Base-by-base conservation (phyloP, 2,329 filamentous ascomycete species). In the Pestalotiopsis sp. region DNA sequence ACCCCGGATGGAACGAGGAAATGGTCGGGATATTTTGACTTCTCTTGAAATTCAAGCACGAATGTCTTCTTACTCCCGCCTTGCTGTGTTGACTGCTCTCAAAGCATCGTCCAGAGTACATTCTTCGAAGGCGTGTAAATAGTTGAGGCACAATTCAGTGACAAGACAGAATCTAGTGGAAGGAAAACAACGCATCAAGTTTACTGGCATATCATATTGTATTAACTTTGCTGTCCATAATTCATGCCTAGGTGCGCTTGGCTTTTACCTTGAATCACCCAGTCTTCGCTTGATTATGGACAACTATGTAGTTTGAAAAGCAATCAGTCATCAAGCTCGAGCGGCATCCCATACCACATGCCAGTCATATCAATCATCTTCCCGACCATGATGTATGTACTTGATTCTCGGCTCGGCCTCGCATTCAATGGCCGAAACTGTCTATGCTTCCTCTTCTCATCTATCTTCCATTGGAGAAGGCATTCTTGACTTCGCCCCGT, bases 401-500 rank as follows among this genome's bases (percentile, higher is more conserved):
- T n/a, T 52, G 17, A n/a, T 52, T 52, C 40, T 52, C 6, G 20
- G 44, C 44, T 52, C 17, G 44, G 44, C 17, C 40, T 52, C 10
- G 17, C 17, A 7, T 17, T 9, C 44, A n/a, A 22, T 20, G n/a
- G 5, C 17, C 26, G 17, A 13, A 10, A 26, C 22, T 22, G 24
- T 20, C 20, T 39, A 4, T 38, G n/a, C 11, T 11, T 35, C 35
- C 26, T 14, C 24, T 17, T 22, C 26, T 35, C 26, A 35, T 65
- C 26, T 65, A 58, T 24, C 48, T 38, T 6, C 68, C 62, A 6
- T 57, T 58, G 26, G 68, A 64, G 58, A 91, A 91, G 17, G 88
- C 87, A 66, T 81, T 80, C 80, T 88, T 88, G 56, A 90, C 88
- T 73, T 91, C 89, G 14, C 81, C 81, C 68, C 87, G 81, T n/a